phyloP scores from a whole-genome alignment of 176 grass and related monocot genomes.

The Zoysia japonica region DNA sequence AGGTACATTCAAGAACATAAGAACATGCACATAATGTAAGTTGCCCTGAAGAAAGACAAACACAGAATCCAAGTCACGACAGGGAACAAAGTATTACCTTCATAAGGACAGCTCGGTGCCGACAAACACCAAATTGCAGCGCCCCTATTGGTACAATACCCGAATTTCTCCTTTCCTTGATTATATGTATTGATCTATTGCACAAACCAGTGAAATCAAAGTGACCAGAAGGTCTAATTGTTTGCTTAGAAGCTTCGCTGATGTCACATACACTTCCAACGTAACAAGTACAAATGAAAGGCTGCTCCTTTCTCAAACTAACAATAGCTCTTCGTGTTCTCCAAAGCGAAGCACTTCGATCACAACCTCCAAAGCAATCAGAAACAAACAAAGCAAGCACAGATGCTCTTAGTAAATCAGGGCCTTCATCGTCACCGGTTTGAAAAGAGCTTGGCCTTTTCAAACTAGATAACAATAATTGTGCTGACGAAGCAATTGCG shows the following conservation, averaged over 20 bases:
- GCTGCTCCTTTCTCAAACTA: slow-evolving; percentile 80
- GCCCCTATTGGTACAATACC: slow-evolving; percentile 89
- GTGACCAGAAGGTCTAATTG: slow-evolving; percentile 29
- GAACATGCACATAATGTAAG: slow-evolving; percentile 7
- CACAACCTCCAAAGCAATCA: slow-evolving; percentile 95
- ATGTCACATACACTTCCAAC: slow-evolving; percentile 44
- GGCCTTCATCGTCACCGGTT: slow-evolving; percentile 60
- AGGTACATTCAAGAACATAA: slow-evolving; percentile 7
- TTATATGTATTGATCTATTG: slow-evolving; percentile 71
- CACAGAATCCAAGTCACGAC: background rate
- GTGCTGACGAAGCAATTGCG: slow-evolving; percentile 82
- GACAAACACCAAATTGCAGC: slow-evolving; percentile 88
- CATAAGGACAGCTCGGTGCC: slow-evolving; percentile 96
- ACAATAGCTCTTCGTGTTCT: slow-evolving; percentile 69
- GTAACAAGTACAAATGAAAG: slow-evolving; percentile 93
- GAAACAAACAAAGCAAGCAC: slow-evolving; percentile 96
- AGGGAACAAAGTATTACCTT: slow-evolving; percentile 54
- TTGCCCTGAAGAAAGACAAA: background rate
- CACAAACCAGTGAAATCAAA: slow-evolving; percentile 61
- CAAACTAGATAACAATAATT: slow-evolving; percentile 76
- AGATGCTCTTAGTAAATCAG: slow-evolving; percentile 73
- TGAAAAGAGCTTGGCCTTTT: slow-evolving; percentile 49
- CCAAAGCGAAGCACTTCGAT: slow-evolving; percentile 72
- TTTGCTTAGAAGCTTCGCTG: slow-evolving; percentile 42
- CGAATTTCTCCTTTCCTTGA: slow-evolving; percentile 85